Evolutionary conservation across 305 asterid genomes (phyloP).

Genomic region (Salvia sclarea): DNA sequence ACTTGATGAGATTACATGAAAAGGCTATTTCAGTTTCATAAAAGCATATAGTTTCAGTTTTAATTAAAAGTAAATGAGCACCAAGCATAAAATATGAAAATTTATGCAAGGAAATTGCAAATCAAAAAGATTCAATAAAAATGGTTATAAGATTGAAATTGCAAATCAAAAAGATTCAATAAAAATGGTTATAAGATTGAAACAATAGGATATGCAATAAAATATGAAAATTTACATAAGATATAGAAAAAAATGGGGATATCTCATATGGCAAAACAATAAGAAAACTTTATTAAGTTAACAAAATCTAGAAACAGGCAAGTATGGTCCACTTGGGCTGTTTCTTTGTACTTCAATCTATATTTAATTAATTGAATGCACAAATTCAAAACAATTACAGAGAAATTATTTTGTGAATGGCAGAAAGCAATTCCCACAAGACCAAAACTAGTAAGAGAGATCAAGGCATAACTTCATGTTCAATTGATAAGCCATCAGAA

Average conservation of each 20-base stretch:
- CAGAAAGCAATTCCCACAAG: too few species aligned
- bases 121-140: not conserved
- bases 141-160: not conserved
- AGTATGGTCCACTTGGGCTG: too few species aligned
- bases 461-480: too few species aligned
- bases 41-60: not conserved
- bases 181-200: not conserved
- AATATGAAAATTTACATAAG: not conserved
- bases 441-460: too few species aligned
- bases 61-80: not conserved
- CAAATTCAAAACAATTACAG: too few species aligned
- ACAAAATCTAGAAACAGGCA: too few species aligned
- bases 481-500: too few species aligned
- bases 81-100: not conserved
- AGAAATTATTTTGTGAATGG: too few species aligned
- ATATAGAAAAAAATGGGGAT: slow-evolving; percentile 2
- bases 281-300: not conserved
- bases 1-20: not conserved
- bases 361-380: too few species aligned
- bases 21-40: not conserved
- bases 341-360: too few species aligned
- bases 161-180: not conserved
- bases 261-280: not conserved
- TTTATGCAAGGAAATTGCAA: not conserved
- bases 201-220: slow-evolving; percentile 5